Base-by-base conservation (phyloP, 1,284 basidiomycete genomes). In the Naganishia liquefaciens region DNA sequence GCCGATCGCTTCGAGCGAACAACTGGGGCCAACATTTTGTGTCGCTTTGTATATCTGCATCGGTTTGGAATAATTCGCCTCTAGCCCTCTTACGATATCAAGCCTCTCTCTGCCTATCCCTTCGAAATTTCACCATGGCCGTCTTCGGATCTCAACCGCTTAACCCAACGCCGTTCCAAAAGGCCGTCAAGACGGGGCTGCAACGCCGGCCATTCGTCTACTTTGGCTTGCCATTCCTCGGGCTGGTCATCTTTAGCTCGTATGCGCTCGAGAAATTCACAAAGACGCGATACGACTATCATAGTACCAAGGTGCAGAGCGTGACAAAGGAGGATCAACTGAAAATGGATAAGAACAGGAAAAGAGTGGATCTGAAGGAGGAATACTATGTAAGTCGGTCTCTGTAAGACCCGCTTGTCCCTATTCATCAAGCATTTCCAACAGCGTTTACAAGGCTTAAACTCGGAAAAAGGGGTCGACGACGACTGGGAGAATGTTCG, bases 321-420 rank as follows among this genome's bases (percentile, higher is more conserved):
- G 89, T 87, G 68, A 84, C 84, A 39, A 88, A 88, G 72, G 90
- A 96, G 77, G 88, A 96, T 72, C 89, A 91, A 72, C 81, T 96
- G 50, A 85, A 88, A 4, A 83, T 97, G 77, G 84, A 87, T 70
- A 87, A 84, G 79, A 85, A 88, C 54, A 83, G 90, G 77, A 90
- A 89, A 80, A 89, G 87, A 80, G 87, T 98, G 66, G 93, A 98
- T 77, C 88, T 97, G 27, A 81, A 91, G 54, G 94, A 97, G 77
- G 95, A 97, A 76, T 98, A 98, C 79, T 98, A 89, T 75, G 92
- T 94, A 80, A 78, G 91, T 86, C 23, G 9, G 23, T 13, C 37
- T 10, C 17, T 6, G 5, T 5, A 33, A 15, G 17, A 6, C 10
- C 11, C 6, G 25, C 33, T 19, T 19, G n/a, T 19, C 52, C 17